Base-by-base conservation (phyloP, 176 grass and related monocot genomes). In the Alloteropsis semialata region DNA sequence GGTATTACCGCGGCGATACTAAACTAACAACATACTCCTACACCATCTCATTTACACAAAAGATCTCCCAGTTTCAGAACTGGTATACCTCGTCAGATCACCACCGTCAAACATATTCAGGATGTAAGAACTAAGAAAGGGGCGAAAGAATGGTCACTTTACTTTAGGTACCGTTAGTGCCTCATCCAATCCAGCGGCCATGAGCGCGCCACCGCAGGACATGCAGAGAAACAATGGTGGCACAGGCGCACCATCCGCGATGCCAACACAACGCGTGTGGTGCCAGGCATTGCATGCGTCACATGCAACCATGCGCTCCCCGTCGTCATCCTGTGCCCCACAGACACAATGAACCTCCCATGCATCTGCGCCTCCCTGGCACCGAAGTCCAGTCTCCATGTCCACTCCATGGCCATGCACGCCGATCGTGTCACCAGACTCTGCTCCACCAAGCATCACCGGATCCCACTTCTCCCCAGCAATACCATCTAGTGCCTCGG, bases 231-330 rank as follows among this genome's bases (percentile, higher is more conserved):
- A 98, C 28, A 92, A 80, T 22, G 90, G 76, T 6, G 93, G 91
- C 70, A 86, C 81, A 2, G 84, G 79, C 41, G 85, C 75, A 7
- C 78, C 78, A 32, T 98, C 96, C 1, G 39, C 15, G n/a, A 95
- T 89, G 27, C 91, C 96, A 0, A 91, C 82, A 1, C 96, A 98
- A 9, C 89, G 93, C 0, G 93, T 95, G 73, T 98, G 96, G 21
- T 95, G 87, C 91, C 90, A 95, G 18, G 91, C 79, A 75, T 89
- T 65, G 43, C 96, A 98, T 0, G 80, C 75, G 6, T 98, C 92
- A 15, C 96, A 98, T 12, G 87, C 84, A 57, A 95, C 85, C 96
- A 98, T 98, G 58, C 91, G 93, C 77, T 98, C 96, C 27, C 96
- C 96, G 2, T 98, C 92, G 19, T 98, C 91, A 46, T 98, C 96